phyloP scores from a whole-genome alignment of 2,329 filamentous ascomycete genomes.

The Onygena corvina region DNA sequence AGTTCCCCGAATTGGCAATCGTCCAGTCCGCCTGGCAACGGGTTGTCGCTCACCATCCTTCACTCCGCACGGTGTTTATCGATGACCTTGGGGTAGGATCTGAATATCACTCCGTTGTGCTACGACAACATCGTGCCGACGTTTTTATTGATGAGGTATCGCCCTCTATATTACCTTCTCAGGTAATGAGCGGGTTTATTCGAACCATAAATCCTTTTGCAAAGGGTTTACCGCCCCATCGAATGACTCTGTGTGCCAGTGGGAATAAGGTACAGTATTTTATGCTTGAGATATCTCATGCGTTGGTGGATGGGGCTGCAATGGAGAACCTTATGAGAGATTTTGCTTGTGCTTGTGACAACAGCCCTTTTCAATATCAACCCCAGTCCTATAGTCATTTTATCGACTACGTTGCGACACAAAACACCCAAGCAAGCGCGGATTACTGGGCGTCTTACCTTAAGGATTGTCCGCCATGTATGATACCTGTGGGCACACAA shows the following conservation, averaged over 20 bases:
- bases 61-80: not conserved
- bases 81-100: not conserved
- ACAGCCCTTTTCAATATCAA: not conserved
- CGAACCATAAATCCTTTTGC: conserved; percentile 5
- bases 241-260: not conserved
- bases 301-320: conserved; percentile 33
- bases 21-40: conserved; percentile 4
- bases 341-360: conserved; percentile 25
- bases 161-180: not conserved
- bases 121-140: not conserved
- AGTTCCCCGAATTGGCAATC: not conserved
- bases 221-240: conserved; percentile 5
- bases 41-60: conserved; percentile 1
- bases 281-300: conserved; percentile 33
- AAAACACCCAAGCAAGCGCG: conserved; percentile 3
- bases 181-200: conserved; percentile 1
- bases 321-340: conserved; percentile 31
- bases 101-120: not conserved
- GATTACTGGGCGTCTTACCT: conserved; percentile 20
- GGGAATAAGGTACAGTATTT: not conserved
- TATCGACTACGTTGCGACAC: conserved; percentile 24
- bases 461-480: conserved; percentile 17
- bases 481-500: conserved; percentile 7
- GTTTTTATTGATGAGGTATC: not conserved
- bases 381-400: conserved; percentile 18